phyloP scores from a whole-genome alignment of 2,329 filamentous ascomycete genomes.

The Lachnellula suecica region DNA sequence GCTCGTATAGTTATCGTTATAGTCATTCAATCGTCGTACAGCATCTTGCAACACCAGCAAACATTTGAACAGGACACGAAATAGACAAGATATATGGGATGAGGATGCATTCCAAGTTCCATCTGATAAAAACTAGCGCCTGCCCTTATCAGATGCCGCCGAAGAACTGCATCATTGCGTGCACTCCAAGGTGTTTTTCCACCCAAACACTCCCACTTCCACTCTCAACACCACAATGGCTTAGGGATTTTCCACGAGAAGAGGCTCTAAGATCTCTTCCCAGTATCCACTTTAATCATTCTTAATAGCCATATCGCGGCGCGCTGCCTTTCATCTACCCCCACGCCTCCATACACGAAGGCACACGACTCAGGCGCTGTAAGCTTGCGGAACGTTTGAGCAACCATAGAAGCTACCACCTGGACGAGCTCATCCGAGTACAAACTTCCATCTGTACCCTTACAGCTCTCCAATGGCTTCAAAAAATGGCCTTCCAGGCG shows the following conservation, averaged over 20 bases:
- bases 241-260: neutral
- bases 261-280: neutral
- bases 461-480: neutral
- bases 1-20: no score
- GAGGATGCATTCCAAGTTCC: no score
- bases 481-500: constrained; percentile 4
- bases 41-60: no score
- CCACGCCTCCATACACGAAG: neutral
- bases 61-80: no score
- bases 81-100: no score
- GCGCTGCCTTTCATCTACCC: no score
- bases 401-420: neutral
- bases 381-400: neutral
- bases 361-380: neutral
- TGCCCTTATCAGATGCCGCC: neutral
- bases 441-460: neutral
- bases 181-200: constrained; percentile 1
- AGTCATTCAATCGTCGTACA: no score
- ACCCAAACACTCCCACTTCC: neutral
- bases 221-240: neutral
- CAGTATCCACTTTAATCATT: neutral
- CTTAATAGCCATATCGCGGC: no score
- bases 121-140: neutral
- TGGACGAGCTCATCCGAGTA: neutral
- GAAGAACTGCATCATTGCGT: constrained; percentile 12